Conservation (phyloP, 805 yeast genomes). For the Zygoascus flipseniorum region DNA sequence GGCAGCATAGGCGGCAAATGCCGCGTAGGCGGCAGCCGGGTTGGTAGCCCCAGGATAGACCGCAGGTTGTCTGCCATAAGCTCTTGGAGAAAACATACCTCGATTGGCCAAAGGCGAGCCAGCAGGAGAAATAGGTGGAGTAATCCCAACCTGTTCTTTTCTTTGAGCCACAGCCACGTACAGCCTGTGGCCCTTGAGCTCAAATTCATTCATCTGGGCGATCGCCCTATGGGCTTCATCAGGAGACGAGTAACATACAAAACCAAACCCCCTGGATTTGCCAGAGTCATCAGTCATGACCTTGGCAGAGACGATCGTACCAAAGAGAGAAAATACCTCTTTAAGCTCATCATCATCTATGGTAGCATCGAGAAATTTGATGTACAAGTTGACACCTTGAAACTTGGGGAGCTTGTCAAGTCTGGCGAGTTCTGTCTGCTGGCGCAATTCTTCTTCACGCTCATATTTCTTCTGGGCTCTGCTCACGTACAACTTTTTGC, state of each 20-base stretch:
- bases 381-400: slow-evolving; percentile 59
- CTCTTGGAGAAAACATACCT: slow-evolving; percentile 24
- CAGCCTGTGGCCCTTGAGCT: slow-evolving; percentile 41
- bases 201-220: slow-evolving; percentile 50
- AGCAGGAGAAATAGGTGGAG: neutral
- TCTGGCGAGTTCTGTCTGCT: slow-evolving; percentile 2
- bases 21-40: slow-evolving; percentile 6
- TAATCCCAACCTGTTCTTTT: slow-evolving; percentile 26
- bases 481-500: slow-evolving; percentile 31
- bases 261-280: slow-evolving; percentile 70
- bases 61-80: slow-evolving; percentile 23
- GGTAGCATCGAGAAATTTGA: slow-evolving; percentile 50
- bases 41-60: slow-evolving; percentile 1
- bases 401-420: neutral
- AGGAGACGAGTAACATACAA: slow-evolving; percentile 63
- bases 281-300: slow-evolving; percentile 37
- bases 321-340: slow-evolving; percentile 38
- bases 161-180: slow-evolving; percentile 73
- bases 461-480: slow-evolving; percentile 39
- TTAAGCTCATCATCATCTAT: slow-evolving; percentile 48
- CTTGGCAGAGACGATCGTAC: slow-evolving; percentile 42
- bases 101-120: neutral
- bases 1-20: slow-evolving; percentile 12
- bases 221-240: slow-evolving; percentile 63
- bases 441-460: slow-evolving; percentile 15